Base-by-base conservation (phyloP, 495 filamentous ascomycete genomes). In the Podospora australis region DNA sequence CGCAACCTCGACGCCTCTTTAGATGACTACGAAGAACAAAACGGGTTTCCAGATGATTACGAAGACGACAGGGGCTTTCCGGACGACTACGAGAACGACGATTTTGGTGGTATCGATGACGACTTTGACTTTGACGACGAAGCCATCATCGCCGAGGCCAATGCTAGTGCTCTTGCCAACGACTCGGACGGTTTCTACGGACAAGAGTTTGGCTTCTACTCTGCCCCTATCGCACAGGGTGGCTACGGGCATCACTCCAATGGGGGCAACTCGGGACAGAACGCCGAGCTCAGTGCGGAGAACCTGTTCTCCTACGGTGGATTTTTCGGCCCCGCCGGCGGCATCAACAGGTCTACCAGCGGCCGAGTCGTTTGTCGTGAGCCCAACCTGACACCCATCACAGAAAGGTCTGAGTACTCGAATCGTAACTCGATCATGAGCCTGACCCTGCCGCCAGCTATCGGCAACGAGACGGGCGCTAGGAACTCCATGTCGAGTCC, bases 201-300 rank as follows among this genome's bases (percentile, higher is more conserved):
- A 2, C 84, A 90, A 53, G 92, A 98, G 63, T 98, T 98, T 54
- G 90, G 90, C n/a, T 98, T 98, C 67, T 97, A 92, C 60, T 88
- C 90, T 9, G 78, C 80, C n/a, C 73, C 81, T 4, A 57, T 73
- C 10, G 63, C 63, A 14, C 63, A 50, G 19, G 38, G 56, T 9
- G 53, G 68, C 47, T 36, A 64, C 48, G 51, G 32, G 11, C 32
- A 19, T 30, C 28, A 66, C 28, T 56, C 38, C 38, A 35, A 63
- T 39, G 24, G 41, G 13, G 20, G 28, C 49, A 20, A 23, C 17
- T 20, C 48, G n/a, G 43, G 56, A 7, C 49, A 58, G n/a, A 54
- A 49, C 34, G 60, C 57, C n/a, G 32, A n/a, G 6, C 60, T 65
- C 9, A 68, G 52, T 10, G 63, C 68, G 32, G 64, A 71, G 19